Evolutionary conservation across 208 protist species (phyloP), one percentile per base, ranked within the genome.

Genomic region (Porcisia deanei): DNA sequence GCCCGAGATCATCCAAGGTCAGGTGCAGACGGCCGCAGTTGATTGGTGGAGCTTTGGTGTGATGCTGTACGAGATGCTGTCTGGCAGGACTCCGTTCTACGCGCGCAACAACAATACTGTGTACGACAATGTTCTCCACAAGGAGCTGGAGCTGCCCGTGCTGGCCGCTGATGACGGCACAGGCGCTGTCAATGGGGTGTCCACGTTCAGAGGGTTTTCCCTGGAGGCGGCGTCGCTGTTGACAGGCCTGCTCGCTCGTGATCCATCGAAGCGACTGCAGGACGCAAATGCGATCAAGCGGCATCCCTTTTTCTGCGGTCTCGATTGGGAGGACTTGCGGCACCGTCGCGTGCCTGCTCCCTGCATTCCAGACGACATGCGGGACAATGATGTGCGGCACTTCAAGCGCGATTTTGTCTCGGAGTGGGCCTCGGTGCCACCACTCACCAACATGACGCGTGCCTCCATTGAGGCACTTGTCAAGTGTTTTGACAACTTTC

Each of bases 31-130:
- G 45, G 93, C 88, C 37, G 93, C 96, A n/a, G 87, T 99, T 18
- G 98, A 99, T 79, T 99, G 97, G 97, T 99, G 98, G 98, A 89
- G 87, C 63, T 87, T 98, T 47, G 98, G 98, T 18, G 96, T 99
- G 25, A 79, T 99, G 68, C 75, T 99, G 45, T 99, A 98, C 85
- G 96, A 98, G 82, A 97, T 99, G 92, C 74, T 98, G 9, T 60
- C 76, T 3, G 97, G 96, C n/a, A 63, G 79, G n/a, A 80, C 97
- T 30, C 97, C 97, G 14, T 99, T 99, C 73, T 95, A 95, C 76
- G 87, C 92, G n/a, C 85, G 84, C 60, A 97, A 89, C 79, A 96
- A 89, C 76, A 90, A 89, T 63, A 91, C 85, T 43, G 85, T 98
- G 20, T 98, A 92, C 76, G 76, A 91, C 45, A 93, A 93, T 64